Evolutionary conservation across 768 basidiomycete genomes (phyloP), one percentile per base, ranked within the genome.

Genomic region (Trametes punicea): DNA sequence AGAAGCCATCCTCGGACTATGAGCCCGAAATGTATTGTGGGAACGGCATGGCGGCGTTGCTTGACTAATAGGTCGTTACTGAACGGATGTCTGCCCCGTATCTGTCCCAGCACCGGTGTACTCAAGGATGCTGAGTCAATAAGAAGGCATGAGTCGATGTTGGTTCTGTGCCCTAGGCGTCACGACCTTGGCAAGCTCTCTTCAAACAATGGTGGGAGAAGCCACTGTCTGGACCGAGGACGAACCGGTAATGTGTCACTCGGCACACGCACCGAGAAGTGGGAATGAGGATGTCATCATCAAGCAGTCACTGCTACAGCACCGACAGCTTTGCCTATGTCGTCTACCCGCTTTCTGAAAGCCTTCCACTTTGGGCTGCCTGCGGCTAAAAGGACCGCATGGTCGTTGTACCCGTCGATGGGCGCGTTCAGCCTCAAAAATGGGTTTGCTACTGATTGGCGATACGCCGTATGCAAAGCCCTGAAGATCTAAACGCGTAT

Each of bases 381-480:
- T 16, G 84, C 83, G 26, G 75, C 71, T 34, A 88, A 75, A 47
- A 83, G 76, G 9, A 80, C 76, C 0, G 76, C 71, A 40, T 80
- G 79, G 60, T 88, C 87, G 59, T 70, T 71, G 8, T 68, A 68
- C 6, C 70, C 69, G 34, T 85, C 84, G 1, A 71, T 64, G 2
- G 79, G 68, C 18, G 74, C 70, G 58, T 83, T 76, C n/a, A 88
- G 74, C 56, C 79, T 85, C 49, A 93, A 75, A 73, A 96, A 94
- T 2, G 93, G 93, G 64, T 95, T 94, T 38, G 90, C 87, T 45
- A 91, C 79, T 21, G 93, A 81, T 31, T 80, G 77, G 61, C 91
- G 88, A 71, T 93, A 93, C 0, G 90, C 88, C 75, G 90, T 88
- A 66, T 96, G 93, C 50, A 95, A 70, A 8, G 93, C 90, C 66